Base-by-base conservation (phyloP, 2,329 filamentous ascomycete species). In the Fusarium agapanthi region DNA sequence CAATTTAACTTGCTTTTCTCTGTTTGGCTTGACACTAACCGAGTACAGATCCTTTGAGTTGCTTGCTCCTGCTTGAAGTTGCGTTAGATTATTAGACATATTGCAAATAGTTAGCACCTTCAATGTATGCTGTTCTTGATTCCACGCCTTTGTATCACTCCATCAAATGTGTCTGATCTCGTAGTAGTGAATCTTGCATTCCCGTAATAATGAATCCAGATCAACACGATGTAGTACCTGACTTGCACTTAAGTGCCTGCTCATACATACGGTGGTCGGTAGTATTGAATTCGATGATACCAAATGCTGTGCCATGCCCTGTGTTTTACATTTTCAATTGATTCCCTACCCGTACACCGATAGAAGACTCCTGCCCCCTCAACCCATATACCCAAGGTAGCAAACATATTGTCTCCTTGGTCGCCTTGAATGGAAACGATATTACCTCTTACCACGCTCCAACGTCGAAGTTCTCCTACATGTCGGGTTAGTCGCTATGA, bases 381-480 rank as follows among this genome's bases (percentile, higher is more conserved):
- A 64, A 51, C 43, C 61, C 64, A 61, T 53, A 54, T 75, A 76
- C 62, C 68, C 70, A 78, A 77, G 41, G 55, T 56, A 32, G 28
- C 26, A 26, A 50, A 55, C 54, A 35, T 28, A 34, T 22, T 48
- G 48, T 35, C 48, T 55, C 37, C 65, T 69, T 65, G 50, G 45
- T 47, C 37, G 54, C 37, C 54, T 32, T 26, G 28, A 51, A 41
- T 37, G 50, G 63, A 58, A 55, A 56, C 44, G 35, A 61, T 56
- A 73, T 76, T 60, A 69, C 67, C 43, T 65, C 67, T 60, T 90
- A 97, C 94, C 95, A 97, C 54, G 94, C 94, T 77, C 89, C 90
- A 65, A 97, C 93, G 78, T 98, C 95, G 77, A 98, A 98, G 80
- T 97, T 97, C 83, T 98, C 95, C 91, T 95, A 71, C 38, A 41